Percentiles rank a stretch among this genome's conserved stretches.
Evolutionary conservation across 2,329 filamentous ascomycete species (phyloP).

Genomic region (Ceratocystis destructans): DNA sequence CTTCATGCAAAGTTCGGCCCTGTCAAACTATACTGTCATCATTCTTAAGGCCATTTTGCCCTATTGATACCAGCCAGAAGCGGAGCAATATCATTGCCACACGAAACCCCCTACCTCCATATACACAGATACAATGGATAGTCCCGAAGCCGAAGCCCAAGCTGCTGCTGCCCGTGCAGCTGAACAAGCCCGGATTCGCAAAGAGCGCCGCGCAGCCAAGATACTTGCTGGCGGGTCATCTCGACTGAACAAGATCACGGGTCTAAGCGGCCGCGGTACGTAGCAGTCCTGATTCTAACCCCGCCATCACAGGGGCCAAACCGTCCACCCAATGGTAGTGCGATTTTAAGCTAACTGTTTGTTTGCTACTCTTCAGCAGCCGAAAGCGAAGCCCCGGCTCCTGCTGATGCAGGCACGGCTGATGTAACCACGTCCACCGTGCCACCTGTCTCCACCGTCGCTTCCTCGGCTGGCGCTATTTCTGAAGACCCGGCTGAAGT

Average conservation of each 20-base stretch:
- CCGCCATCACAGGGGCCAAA: background rate
- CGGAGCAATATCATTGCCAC: background rate
- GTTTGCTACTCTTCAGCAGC: background rate
- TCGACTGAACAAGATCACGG: conserved; percentile 61
- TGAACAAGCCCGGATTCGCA: conserved; percentile 59
- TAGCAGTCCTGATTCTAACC: background rate
- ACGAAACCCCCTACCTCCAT: background rate
- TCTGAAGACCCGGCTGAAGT: conserved; percentile 56
- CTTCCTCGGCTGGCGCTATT: conserved; percentile 23
- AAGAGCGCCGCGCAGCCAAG: conserved; percentile 68
- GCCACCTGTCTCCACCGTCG: conserved; percentile 24
- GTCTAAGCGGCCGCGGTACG: conserved; percentile 24
- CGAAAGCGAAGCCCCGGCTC: background rate
- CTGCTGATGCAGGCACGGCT: conserved; percentile 14
- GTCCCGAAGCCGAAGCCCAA: conserved; percentile 27
- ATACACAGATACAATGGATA: conserved; percentile 18
- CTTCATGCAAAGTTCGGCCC: too few relatives aligned
- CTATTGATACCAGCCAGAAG: background rate
- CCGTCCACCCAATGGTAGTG: too few relatives aligned
- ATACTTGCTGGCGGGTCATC: conserved; percentile 57
- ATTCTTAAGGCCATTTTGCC: background rate
- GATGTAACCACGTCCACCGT: background rate
- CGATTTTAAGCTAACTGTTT: background rate
- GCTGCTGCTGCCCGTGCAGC: conserved; percentile 39
- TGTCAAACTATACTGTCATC: background rate